Evolutionary conservation across 768 basidiomycete species (phyloP).

Genomic region (Holtermanniella nyarrowii): DNA sequence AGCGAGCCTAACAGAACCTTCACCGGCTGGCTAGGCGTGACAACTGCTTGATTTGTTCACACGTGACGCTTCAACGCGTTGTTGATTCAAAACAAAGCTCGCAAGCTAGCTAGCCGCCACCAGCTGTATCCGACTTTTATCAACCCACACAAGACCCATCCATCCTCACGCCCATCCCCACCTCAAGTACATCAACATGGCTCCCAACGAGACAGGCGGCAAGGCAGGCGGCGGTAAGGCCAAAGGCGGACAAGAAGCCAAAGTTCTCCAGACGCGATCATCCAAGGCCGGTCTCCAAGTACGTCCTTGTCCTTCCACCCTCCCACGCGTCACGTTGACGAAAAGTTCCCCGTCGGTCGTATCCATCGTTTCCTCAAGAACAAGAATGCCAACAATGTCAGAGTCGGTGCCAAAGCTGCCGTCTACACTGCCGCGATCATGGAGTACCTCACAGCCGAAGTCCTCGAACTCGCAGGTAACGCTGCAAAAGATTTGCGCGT

Average conservation of each 20-base stretch:
- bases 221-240: constrained; percentile 43
- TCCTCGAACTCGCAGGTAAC: constrained; percentile 90
- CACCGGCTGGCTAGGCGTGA: too few relatives aligned
- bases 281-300: constrained; percentile 84
- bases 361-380: constrained; percentile 73
- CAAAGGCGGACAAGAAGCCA: constrained; percentile 40
- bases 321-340: not conserved
- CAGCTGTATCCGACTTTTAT: too few relatives aligned
- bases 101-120: too few relatives aligned
- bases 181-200: constrained; percentile 13
- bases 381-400: constrained; percentile 83
- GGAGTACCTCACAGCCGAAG: constrained; percentile 93
- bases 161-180: too few relatives aligned
- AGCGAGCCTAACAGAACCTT: too few relatives aligned
- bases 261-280: constrained; percentile 47
- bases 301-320: constrained; percentile 15
- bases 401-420: constrained; percentile 94
- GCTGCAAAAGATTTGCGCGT: constrained; percentile 95
- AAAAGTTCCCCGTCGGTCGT: constrained; percentile 90
- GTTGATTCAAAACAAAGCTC: too few relatives aligned
- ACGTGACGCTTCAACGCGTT: too few relatives aligned
- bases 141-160: too few relatives aligned
- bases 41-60: too few relatives aligned
- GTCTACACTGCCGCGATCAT: constrained; percentile 94
- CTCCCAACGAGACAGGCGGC: constrained; percentile 35